phyloP scores from a whole-genome alignment of 2,329 filamentous ascomycete species.

The Esteya vermicola region DNA sequence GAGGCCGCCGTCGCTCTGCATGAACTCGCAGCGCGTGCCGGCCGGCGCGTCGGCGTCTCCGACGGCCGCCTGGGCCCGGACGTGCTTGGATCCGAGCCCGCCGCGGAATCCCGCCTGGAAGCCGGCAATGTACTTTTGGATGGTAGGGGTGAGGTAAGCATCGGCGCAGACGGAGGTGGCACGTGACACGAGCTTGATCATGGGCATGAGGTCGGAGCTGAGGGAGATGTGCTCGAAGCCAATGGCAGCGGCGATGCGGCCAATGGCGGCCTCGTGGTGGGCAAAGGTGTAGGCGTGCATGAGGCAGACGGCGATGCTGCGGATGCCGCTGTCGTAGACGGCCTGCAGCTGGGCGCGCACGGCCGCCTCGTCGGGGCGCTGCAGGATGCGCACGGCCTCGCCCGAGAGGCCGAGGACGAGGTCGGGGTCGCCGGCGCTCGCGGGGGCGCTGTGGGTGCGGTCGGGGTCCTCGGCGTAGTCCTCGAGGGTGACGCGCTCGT shows the following conservation, averaged over 20 bases:
- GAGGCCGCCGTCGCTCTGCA: constrained; percentile 47
- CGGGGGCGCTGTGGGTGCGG: constrained; percentile 35
- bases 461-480: constrained; percentile 81
- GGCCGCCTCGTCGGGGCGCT: constrained; percentile 36
- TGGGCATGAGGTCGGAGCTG: constrained; percentile 17
- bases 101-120: constrained; percentile 53
- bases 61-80: too few species aligned
- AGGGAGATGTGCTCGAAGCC: constrained; percentile 1
- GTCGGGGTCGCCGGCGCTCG: constrained; percentile 16
- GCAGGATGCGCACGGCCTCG: constrained; percentile 53
- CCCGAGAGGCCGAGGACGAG: constrained; percentile 51
- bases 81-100: constrained; percentile 30
- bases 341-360: constrained; percentile 42
- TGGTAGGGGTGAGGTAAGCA: constrained; percentile 59
- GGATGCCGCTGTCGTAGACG: constrained; percentile 46
- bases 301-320: constrained; percentile 21
- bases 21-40: constrained; percentile 54
- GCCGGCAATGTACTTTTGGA: constrained; percentile 54
- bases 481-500: constrained; percentile 80
- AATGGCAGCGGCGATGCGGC: constrained; percentile 3
- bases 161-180: constrained; percentile 58
- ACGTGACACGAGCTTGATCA: constrained; percentile 62
- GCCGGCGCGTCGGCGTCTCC: constrained; percentile 22
- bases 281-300: constrained; percentile 9
- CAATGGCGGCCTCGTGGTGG: constrained; percentile 8